Percentiles rank a stretch among this genome's conserved stretches.
Conservation (phyloP, 768 basidiomycete genomes). For the Xanthoconium stramineum region DNA sequence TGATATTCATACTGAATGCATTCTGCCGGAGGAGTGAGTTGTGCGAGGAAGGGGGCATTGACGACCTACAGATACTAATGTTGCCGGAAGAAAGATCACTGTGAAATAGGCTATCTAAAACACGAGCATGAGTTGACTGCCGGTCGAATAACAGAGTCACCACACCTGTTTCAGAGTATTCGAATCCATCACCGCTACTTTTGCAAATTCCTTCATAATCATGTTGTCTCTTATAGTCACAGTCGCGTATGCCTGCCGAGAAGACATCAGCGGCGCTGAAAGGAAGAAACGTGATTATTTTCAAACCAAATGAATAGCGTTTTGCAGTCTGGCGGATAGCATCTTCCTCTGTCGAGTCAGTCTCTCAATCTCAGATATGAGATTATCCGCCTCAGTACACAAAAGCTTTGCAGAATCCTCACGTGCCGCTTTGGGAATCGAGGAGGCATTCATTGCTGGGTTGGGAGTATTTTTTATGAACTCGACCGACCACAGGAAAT, state of each 20-base stretch:
- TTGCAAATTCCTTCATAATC: slow-evolving; percentile 1
- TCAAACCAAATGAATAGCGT: slow-evolving; percentile 26
- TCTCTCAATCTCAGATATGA: slow-evolving; percentile 48
- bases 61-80: slow-evolving; percentile 34
- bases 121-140: not conserved
- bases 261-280: not conserved
- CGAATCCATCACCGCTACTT: slow-evolving; percentile 4
- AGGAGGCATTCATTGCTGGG: slow-evolving; percentile 40
- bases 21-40: slow-evolving; percentile 27
- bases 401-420: slow-evolving; percentile 27
- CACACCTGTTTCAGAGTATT: slow-evolving; percentile 21
- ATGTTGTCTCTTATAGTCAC: slow-evolving; percentile 50
- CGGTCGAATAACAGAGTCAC: not conserved
- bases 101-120: slow-evolving; percentile 51
- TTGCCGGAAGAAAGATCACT: slow-evolving; percentile 55
- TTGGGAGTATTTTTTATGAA: slow-evolving; percentile 51
- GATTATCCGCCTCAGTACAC: slow-evolving; percentile 41
- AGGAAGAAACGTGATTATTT: not conserved
- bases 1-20: slow-evolving; percentile 26
- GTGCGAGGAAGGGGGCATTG: not conserved
- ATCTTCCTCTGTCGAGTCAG: slow-evolving; percentile 33
- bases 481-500: slow-evolving; percentile 49
- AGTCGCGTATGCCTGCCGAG: slow-evolving; percentile 48
- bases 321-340: slow-evolving; percentile 21
- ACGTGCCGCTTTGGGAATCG: slow-evolving; percentile 16